Evolutionary conservation across 257 asterid genomes (phyloP).

Genomic region (Nyctanthes arbortristis): DNA sequence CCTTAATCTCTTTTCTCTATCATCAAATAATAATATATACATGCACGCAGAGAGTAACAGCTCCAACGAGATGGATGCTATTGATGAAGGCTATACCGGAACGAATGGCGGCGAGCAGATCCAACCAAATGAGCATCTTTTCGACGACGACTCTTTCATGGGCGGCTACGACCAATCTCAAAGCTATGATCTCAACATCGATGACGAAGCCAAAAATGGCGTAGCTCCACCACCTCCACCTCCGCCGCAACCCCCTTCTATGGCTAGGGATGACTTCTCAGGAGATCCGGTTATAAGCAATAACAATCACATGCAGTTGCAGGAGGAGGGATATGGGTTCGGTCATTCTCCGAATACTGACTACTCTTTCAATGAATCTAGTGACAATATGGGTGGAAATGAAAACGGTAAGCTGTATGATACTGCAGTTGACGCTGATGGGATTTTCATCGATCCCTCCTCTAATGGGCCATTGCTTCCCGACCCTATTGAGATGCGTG

Average conservation of each 20-base stretch:
- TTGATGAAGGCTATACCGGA: conserved; percentile 42
- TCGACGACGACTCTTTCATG: conserved; percentile 38
- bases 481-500: conserved; percentile 81
- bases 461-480: conserved; percentile 83
- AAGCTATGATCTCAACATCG: conserved; percentile 25
- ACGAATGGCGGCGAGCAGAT: conserved; percentile 41
- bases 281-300: conserved; percentile 22
- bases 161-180: conserved; percentile 35
- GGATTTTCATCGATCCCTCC: conserved; percentile 45
- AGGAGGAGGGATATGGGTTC: conserved; percentile 37
- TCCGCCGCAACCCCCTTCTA: conserved; percentile 18
- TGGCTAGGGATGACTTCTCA: conserved; percentile 35
- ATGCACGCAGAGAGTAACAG: background rate
- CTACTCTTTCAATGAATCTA: conserved; percentile 18
- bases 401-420: conserved; percentile 45
- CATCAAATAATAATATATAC: no score
- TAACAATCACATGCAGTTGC: conserved; percentile 29
- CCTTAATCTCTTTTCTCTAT: no score
- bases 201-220: conserved; percentile 29
- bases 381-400: conserved; percentile 20
- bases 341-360: conserved; percentile 23
- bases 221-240: conserved; percentile 42
- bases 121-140: conserved; percentile 31
- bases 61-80: conserved; percentile 49
- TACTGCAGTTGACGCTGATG: conserved; percentile 52